A percentile compares a stretch with the other conserved stretches of the same genome.
Conservation (phyloP, 331 rosid species). For the Phaseolus coccineus region DNA sequence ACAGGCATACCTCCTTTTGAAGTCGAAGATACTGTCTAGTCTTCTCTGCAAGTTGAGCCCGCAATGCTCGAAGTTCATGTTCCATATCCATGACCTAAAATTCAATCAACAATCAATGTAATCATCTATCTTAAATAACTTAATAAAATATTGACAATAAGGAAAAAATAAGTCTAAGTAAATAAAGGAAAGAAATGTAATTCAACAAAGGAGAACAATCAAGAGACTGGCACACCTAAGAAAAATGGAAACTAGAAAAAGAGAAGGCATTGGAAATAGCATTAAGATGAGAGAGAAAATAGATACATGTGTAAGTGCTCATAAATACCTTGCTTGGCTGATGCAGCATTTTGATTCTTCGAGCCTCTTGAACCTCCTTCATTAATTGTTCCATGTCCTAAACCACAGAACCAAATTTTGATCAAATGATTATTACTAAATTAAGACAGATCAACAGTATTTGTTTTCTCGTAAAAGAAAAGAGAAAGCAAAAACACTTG, state of each 20-base stretch:
- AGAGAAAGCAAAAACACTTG: conserved; percentile 26
- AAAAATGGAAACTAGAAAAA: not conserved
- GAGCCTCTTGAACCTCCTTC: conserved; percentile 99
- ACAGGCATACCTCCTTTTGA: conserved; percentile 77
- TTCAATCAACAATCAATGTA: conserved; percentile 33
- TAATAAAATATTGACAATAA: conserved; percentile 16
- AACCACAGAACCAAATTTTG: conserved; percentile 40
- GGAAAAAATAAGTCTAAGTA: conserved; percentile 29
- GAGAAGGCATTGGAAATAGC: conserved; percentile 16
- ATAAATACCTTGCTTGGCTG: conserved; percentile 92
- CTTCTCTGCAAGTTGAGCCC: conserved; percentile 90
- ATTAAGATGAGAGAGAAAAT: conserved; percentile 9
- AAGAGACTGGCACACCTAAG: conserved; percentile 20
- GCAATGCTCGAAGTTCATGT: conserved; percentile 89
- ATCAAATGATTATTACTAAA: conserved; percentile 25
- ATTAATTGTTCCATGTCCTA: conserved; percentile 93
- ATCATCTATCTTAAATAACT: conserved; percentile 38
- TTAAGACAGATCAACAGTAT: conserved; percentile 9
- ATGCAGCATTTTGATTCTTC: conserved; percentile 98
- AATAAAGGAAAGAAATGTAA: conserved; percentile 27
- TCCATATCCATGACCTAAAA: conserved; percentile 99
- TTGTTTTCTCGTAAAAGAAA: not conserved
- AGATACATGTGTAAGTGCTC: conserved; percentile 35
- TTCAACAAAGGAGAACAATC: conserved; percentile 8
- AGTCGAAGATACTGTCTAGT: conserved; percentile 81